phyloP scores from a whole-genome alignment of 108 stramenopile genomes.

The Poteriospumella lacustris region DNA sequence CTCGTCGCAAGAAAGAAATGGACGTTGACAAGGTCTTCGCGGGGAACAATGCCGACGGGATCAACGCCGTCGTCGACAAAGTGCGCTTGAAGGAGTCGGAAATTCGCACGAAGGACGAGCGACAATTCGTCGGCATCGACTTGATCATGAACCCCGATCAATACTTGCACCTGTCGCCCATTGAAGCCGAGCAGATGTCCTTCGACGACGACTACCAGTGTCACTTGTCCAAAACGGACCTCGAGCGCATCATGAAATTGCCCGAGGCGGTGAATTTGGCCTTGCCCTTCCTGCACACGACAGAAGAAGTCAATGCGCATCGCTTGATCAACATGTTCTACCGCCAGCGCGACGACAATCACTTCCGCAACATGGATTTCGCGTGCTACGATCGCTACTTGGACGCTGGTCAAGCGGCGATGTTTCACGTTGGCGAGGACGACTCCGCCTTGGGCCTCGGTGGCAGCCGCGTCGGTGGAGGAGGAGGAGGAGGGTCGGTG shows the following conservation, averaged over 20 bases:
- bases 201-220: conserved; percentile 46
- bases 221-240: conserved; percentile 30
- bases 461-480: not conserved
- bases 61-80: conserved; percentile 13
- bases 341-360: conserved; percentile 5
- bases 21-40: conserved; percentile 16
- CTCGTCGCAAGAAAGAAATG: not conserved
- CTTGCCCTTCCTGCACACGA: conserved; percentile 42
- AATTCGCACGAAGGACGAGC: conserved; percentile 34
- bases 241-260: conserved; percentile 34
- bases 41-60: not conserved
- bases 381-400: too few species aligned
- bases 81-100: conserved; percentile 33
- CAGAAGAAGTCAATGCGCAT: conserved; percentile 39
- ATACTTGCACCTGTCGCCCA: conserved; percentile 32
- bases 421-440: too few species aligned
- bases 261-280: conserved; percentile 40
- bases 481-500: not conserved
- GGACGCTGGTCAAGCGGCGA: too few species aligned
- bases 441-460: too few species aligned
- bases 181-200: conserved; percentile 43
- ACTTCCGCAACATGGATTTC: conserved; percentile 22
- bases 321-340: conserved; percentile 34
- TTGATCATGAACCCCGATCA: conserved; percentile 37
- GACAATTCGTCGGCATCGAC: conserved; percentile 33